Evolutionary conservation across 345 rosid species (phyloP).

Genomic region (Abelmoschus esculentus): DNA sequence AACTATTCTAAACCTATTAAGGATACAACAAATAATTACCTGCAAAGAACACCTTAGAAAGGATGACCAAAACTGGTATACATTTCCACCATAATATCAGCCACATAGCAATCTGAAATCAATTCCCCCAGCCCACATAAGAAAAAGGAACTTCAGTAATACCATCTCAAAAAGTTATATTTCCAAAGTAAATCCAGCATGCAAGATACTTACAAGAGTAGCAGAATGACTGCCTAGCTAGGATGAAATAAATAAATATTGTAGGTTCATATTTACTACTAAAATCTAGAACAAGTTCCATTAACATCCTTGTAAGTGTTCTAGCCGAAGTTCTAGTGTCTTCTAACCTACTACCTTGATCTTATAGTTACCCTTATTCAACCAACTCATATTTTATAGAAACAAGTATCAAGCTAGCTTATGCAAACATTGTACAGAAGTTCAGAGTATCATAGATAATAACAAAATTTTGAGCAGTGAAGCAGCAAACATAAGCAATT

Average conservation of each 20-base stretch:
- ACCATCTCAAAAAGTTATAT: background rate
- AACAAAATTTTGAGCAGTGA: background rate
- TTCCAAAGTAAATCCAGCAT: background rate
- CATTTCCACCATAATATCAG: constrained; percentile 75
- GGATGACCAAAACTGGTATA: constrained; percentile 37
- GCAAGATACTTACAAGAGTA: background rate
- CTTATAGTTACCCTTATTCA: background rate
- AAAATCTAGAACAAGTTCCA: background rate
- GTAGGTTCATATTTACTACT: background rate
- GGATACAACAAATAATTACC: constrained; percentile 28
- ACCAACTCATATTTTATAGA: background rate
- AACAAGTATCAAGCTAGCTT: background rate
- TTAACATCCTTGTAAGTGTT: background rate
- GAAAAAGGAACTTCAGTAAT: background rate
- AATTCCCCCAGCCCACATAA: background rate
- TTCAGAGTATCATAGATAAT: background rate
- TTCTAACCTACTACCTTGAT: background rate
- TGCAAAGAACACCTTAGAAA: constrained; percentile 83
- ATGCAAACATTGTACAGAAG: background rate
- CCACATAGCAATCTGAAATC: constrained; percentile 69
- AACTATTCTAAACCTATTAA: background rate
- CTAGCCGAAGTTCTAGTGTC: background rate
- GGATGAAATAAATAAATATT: background rate
- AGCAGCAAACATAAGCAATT: background rate
- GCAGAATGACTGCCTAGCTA: background rate